phyloP scores from a whole-genome alignment of 192 early-diverging fungal genomes.

The Fimicolochytrium jonesii region DNA sequence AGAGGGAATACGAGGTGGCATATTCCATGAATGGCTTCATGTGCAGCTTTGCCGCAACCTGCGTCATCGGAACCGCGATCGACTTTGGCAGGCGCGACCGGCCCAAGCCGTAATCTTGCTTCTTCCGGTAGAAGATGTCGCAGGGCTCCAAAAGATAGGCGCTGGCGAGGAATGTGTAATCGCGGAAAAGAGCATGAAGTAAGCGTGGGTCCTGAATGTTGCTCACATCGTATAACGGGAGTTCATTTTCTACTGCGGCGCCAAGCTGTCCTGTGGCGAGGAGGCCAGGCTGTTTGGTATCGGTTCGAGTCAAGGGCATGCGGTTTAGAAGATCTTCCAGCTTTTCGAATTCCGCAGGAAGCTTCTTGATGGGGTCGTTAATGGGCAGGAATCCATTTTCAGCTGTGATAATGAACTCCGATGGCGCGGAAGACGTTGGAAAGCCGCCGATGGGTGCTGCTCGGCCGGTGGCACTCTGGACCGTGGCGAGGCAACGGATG shows the following conservation, averaged over 20 bases:
- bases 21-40: slow-evolving; percentile 64
- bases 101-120: slow-evolving; percentile 70
- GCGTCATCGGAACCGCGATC: slow-evolving; percentile 73
- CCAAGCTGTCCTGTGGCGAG: slow-evolving; percentile 77
- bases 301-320: slow-evolving; percentile 68
- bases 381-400: slow-evolving; percentile 53
- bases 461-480: too few species aligned
- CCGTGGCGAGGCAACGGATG: too few species aligned
- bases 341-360: slow-evolving; percentile 66
- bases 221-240: slow-evolving; percentile 70
- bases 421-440: background rate
- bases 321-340: slow-evolving; percentile 69
- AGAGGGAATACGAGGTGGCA: slow-evolving; percentile 61
- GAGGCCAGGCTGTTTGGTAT: slow-evolving; percentile 66
- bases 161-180: slow-evolving; percentile 82
- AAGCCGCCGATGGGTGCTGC: background rate
- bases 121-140: slow-evolving; percentile 69
- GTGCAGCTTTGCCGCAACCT: slow-evolving; percentile 64
- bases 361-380: slow-evolving; percentile 60
- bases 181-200: slow-evolving; percentile 77
- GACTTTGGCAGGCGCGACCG: slow-evolving; percentile 68
- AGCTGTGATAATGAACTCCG: slow-evolving; percentile 41
- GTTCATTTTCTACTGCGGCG: slow-evolving; percentile 63
- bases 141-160: slow-evolving; percentile 89
- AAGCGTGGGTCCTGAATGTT: slow-evolving; percentile 67